Evolutionary conservation across 2,329 filamentous ascomycete species (phyloP), one percentile per base, ranked within the genome.

Genomic region (Madurella mycetomatis): DNA sequence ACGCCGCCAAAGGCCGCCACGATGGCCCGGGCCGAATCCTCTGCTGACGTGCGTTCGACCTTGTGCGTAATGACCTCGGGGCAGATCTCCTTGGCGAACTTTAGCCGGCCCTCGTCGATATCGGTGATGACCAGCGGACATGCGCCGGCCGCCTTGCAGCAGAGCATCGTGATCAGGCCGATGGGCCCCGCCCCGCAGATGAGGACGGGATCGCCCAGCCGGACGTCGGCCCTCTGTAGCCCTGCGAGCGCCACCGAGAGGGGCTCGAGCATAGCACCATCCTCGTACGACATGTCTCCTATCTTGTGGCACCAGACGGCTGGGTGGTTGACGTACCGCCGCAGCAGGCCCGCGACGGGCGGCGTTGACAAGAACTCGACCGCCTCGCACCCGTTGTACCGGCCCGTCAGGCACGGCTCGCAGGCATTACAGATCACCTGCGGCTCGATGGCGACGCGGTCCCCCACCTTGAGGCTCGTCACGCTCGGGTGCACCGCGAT

Each of bases 261-360:
- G 1, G 92, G 92, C 76, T 97, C 94, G 42, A 97, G 77, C 74
- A 96, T 80, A 13, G 92, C 88, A 50, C 92, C 94, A 67, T 95
- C 84, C 75, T 97, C 92, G 68, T 85, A 97, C 52, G 85, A 87
- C 87, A 97, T 92, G 71, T 89, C 77, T 46, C 89, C 90, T 64
- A 97, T 94, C 79, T 95, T 95, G 78, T 96, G 90, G 75, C 92
- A 96, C 91, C 92, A 96, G 47, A 87, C 79, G 17, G 92, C 91
- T 2, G 90, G 92, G 76, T 96, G 92, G 76, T 92, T 95, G 74
- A 96, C 88, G 71, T 96, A 96, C 70, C 92, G 84, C 63, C 92
- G 84, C 64, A 97, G 79, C 59, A 97, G 81, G 37, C 92, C 94
- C 9, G 88, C 82, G 31, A 95, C 85, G 12, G 94, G 92, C 9